A percentile compares a stretch with the other conserved stretches of the same genome.
phyloP scores from a whole-genome alignment of 306 rosid genomes.

The Hippophae tibetana region DNA sequence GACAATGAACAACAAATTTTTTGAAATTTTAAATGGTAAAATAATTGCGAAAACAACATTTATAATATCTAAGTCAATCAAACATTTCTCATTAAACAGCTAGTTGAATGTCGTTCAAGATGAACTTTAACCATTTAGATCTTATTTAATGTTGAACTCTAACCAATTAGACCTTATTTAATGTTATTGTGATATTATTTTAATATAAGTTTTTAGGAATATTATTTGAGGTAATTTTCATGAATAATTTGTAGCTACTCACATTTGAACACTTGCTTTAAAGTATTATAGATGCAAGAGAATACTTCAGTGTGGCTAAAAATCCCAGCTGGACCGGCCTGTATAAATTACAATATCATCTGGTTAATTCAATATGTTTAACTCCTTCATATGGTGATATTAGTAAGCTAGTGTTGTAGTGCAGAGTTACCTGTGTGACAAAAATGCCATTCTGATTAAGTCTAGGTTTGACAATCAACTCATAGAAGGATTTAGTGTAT shows the following conservation, averaged over 20 bases:
- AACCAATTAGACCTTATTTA: no score
- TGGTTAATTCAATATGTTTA: background rate
- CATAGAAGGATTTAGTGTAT: slow-evolving; percentile 89
- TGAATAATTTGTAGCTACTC: slow-evolving; percentile 11
- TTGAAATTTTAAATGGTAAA: background rate
- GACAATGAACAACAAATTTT: background rate
- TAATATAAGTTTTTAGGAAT: background rate
- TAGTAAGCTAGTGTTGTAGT: no score
- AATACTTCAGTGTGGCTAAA: slow-evolving; percentile 91
- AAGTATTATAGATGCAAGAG: slow-evolving; percentile 86
- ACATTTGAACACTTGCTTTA: slow-evolving; percentile 90
- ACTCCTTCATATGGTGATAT: no score
- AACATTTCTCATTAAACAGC: background rate
- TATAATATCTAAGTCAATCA: background rate
- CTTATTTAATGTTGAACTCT: no score
- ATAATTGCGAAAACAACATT: no score
- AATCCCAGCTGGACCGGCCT: slow-evolving; percentile 99
- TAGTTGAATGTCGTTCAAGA: no score
- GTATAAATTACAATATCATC: slow-evolving; percentile 3
- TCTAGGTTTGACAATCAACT: slow-evolving; percentile 63
- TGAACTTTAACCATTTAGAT: no score
- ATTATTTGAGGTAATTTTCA: no score
- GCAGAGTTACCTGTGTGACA: slow-evolving; percentile 64
- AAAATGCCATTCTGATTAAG: slow-evolving; percentile 78
- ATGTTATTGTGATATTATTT: background rate